phyloP scores from a whole-genome alignment of 495 filamentous ascomycete genomes.

The Talaromyces liani region DNA sequence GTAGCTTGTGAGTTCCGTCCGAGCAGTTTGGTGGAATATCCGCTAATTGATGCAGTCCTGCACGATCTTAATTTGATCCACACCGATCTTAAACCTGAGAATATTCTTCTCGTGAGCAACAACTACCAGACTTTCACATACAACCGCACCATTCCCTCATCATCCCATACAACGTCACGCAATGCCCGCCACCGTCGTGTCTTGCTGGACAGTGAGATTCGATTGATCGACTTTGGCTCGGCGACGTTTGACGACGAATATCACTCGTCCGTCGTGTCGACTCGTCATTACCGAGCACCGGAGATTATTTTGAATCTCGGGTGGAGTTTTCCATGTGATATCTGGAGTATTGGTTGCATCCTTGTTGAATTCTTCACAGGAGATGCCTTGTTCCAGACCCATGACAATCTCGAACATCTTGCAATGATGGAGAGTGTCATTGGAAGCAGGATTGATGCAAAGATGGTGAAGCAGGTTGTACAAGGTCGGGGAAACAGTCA shows the following conservation, averaged over 20 bases:
- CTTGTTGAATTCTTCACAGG: conserved; percentile 98
- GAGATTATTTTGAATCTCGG: conserved; percentile 96
- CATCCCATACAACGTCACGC: conserved; percentile 67
- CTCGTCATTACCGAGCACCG: conserved; percentile 89
- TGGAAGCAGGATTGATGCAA: conserved; percentile 61
- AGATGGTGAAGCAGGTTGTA: conserved; percentile 69
- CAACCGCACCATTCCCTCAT: conserved; percentile 88
- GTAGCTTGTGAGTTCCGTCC: conserved; percentile 73
- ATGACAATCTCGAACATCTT: conserved; percentile 95
- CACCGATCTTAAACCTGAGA: conserved; percentile 96
- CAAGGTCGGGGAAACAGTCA: conserved; percentile 54
- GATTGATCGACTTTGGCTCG: conserved; percentile 95
- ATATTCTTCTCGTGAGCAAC: conserved; percentile 88
- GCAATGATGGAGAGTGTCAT: conserved; percentile 99
- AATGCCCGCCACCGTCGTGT: conserved; percentile 80
- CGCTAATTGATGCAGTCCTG: conserved; percentile 53
- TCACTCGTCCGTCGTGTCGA: conserved; percentile 94
- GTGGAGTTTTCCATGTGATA: conserved; percentile 96
- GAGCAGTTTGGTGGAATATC: no score
- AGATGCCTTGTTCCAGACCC: conserved; percentile 94
- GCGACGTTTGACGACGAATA: conserved; percentile 99
- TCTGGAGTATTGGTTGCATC: conserved; percentile 99
- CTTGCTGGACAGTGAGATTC: conserved; percentile 89
- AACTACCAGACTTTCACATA: conserved; percentile 95
- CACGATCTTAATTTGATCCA: conserved; percentile 98